Percentiles rank a stretch among this genome's conserved stretches.
Conservation (phyloP, 129 eudicot species). For the Kitagawia praeruptora region DNA sequence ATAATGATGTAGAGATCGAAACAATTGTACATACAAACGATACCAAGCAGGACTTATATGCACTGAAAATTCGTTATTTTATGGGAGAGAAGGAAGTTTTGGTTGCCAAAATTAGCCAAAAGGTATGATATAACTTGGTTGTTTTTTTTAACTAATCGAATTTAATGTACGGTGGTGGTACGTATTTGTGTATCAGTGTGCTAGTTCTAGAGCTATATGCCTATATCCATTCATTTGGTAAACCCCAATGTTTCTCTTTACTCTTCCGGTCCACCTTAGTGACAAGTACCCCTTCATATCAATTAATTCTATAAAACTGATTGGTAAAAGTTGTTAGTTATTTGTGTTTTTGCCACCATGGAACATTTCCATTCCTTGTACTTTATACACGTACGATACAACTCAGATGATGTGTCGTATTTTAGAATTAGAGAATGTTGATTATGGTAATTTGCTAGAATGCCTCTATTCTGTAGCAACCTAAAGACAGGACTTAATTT, state of each 20-base stretch:
- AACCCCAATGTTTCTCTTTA: not conserved
- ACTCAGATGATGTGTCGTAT: not conserved
- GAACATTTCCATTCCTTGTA: not conserved
- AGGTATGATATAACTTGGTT: constrained; percentile 32
- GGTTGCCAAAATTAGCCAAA: constrained; percentile 49
- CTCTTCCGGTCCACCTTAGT: not conserved
- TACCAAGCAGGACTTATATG: constrained; percentile 38
- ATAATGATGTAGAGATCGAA: constrained; percentile 40
- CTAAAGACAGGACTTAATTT: not conserved
- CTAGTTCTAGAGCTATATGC: too few species aligned
- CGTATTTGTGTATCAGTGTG: not conserved
- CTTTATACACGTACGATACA: too few species aligned
- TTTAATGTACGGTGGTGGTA: not conserved
- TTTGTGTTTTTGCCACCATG: not conserved
- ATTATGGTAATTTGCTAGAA: not conserved
- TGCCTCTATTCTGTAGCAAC: not conserved
- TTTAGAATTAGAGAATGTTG: not conserved
- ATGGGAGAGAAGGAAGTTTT: constrained; percentile 31
- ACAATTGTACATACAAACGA: constrained; percentile 28
- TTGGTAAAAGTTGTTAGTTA: too few species aligned
- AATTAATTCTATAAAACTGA: too few species aligned
- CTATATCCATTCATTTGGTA: too few species aligned
- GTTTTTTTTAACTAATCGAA: not conserved
- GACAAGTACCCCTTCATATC: not conserved
- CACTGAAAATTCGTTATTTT: constrained; percentile 49